Conservation (phyloP, 495 filamentous ascomycete species). For the Aspergillus incahuasiensis region DNA sequence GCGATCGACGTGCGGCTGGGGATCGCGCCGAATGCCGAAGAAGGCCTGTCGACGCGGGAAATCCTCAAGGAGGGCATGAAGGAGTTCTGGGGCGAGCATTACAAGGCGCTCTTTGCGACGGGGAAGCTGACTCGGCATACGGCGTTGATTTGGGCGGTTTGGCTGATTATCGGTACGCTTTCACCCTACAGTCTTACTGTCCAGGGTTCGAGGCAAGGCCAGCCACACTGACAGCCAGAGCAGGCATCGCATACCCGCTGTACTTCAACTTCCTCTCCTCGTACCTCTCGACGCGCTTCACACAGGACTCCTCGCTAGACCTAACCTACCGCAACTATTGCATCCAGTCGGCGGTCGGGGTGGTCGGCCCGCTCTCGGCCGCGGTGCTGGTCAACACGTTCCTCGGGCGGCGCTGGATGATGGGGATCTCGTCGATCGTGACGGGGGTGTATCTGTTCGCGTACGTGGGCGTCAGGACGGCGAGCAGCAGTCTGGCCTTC, state of each 20-base stretch:
- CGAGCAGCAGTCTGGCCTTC: slow-evolving; percentile 25
- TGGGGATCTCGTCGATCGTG: slow-evolving; percentile 28
- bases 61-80: slow-evolving; percentile 28
- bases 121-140: slow-evolving; percentile 21
- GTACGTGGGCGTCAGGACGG: slow-evolving; percentile 25
- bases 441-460: slow-evolving; percentile 33
- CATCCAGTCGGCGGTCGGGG: slow-evolving; percentile 28
- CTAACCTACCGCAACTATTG: slow-evolving; percentile 33
- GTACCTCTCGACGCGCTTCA: slow-evolving; percentile 30
- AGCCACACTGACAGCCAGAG: not conserved
- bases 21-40: not conserved
- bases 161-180: slow-evolving; percentile 30
- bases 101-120: slow-evolving; percentile 25
- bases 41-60: slow-evolving; percentile 18
- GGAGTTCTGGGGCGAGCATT: slow-evolving; percentile 25
- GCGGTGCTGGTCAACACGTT: slow-evolving; percentile 26
- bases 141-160: slow-evolving; percentile 25
- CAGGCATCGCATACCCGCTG: slow-evolving; percentile 30
- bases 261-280: slow-evolving; percentile 34
- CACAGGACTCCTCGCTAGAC: slow-evolving; percentile 21
- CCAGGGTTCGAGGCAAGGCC: too few species aligned
- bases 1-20: slow-evolving; percentile 27
- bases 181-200: not conserved
- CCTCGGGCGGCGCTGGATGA: slow-evolving; percentile 31
- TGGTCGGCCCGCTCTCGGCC: slow-evolving; percentile 27